phyloP scores from a whole-genome alignment of 768 basidiomycete species.

The Lactarius hengduanensis region DNA sequence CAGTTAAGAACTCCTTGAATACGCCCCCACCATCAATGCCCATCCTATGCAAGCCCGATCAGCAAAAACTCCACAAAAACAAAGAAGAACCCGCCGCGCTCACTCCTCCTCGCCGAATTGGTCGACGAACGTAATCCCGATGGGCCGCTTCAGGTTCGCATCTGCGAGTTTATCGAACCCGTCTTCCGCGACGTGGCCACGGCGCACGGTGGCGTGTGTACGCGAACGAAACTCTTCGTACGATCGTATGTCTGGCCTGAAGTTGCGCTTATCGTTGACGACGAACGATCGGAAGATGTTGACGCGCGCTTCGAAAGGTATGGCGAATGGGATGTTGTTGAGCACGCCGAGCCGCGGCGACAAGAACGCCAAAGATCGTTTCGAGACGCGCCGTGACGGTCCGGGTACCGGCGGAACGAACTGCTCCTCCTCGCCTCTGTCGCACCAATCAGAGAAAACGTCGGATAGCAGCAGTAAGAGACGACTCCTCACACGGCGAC shows the following conservation, averaged over 20 bases:
- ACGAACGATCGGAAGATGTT: conserved; percentile 87
- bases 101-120: conserved; percentile 85
- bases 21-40: conserved; percentile 97
- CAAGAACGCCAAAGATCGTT: conserved; percentile 70
- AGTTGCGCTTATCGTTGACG: conserved; percentile 49
- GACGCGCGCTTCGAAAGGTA: conserved; percentile 91
- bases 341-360: conserved; percentile 87
- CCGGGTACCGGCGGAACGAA: conserved; percentile 35
- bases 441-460: conserved; percentile 1
- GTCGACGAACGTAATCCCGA: conserved; percentile 92
- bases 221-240: conserved; percentile 25
- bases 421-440: conserved; percentile 65
- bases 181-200: conserved; percentile 81
- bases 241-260: conserved; percentile 24
- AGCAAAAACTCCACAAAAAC: background rate
- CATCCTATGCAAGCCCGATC: conserved; percentile 46
- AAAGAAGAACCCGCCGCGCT: conserved; percentile 33
- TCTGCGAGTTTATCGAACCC: conserved; percentile 84
- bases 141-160: conserved; percentile 72
- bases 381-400: conserved; percentile 42
- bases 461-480: conserved; percentile 3
- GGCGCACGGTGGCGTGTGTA: conserved; percentile 54
- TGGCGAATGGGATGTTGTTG: conserved; percentile 94
- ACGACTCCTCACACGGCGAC: conserved; percentile 67
- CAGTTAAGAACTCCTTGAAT: conserved; percentile 97